These are phyloP conservation scores for Aspergillus hancockii DNA, from an alignment of 495 filamentous ascomycete species.

Conservation along the genomic window DNA sequence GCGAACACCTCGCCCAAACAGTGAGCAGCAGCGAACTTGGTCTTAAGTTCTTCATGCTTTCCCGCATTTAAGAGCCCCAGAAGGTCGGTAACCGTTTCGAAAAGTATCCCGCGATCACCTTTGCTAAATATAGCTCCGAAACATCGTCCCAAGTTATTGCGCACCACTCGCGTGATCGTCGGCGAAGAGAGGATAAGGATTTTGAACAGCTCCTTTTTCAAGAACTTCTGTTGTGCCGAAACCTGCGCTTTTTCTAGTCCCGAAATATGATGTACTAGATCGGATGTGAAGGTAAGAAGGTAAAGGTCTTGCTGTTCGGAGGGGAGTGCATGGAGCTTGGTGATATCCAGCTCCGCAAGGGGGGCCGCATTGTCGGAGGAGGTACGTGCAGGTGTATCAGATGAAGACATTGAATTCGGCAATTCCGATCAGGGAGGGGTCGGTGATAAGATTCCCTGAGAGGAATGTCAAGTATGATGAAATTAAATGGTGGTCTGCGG, in stretches of 20 bases:
- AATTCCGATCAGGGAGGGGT: slow-evolving; percentile 20
- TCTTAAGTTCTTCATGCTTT: slow-evolving; percentile 76
- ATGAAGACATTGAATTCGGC: slow-evolving; percentile 41
- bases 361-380: slow-evolving; percentile 37
- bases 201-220: slow-evolving; percentile 89
- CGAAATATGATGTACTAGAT: slow-evolving; percentile 78
- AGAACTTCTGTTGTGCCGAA: slow-evolving; percentile 80
- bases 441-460: slow-evolving; percentile 25
- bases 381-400: slow-evolving; percentile 32
- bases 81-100: slow-evolving; percentile 91
- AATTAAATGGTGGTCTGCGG: slow-evolving; percentile 2
- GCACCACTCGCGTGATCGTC: slow-evolving; percentile 81
- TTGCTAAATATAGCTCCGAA: slow-evolving; percentile 82
- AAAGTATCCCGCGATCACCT: slow-evolving; percentile 88
- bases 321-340: slow-evolving; percentile 84
- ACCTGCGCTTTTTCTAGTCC: slow-evolving; percentile 72
- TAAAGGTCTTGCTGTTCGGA: slow-evolving; percentile 96
- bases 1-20: slow-evolving; percentile 89
- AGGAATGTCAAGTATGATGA: slow-evolving; percentile 4
- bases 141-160: slow-evolving; percentile 82
- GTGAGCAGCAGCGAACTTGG: slow-evolving; percentile 83
- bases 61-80: slow-evolving; percentile 71
- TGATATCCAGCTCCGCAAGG: slow-evolving; percentile 72
- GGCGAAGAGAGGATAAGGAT: slow-evolving; percentile 86
- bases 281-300: slow-evolving; percentile 83